Evolutionary conservation across 2,329 filamentous ascomycete genomes (phyloP).

Genomic region (Didymella sp.): DNA sequence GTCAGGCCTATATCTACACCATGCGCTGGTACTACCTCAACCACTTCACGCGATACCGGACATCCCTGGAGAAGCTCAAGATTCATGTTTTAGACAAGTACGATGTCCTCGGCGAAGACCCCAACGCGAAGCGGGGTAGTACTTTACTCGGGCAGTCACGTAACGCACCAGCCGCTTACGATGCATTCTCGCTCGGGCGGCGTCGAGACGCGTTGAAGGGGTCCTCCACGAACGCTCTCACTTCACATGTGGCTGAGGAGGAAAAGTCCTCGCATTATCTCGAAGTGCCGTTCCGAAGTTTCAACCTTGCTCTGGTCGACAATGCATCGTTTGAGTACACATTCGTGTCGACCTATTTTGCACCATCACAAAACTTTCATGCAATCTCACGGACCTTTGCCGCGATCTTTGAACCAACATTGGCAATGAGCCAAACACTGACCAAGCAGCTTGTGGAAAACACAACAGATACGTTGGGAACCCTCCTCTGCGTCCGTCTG

Average conservation of each 20-base stretch:
- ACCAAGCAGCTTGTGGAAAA: constrained; percentile 78
- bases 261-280: constrained; percentile 85
- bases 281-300: constrained; percentile 89
- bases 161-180: constrained; percentile 68
- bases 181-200: constrained; percentile 87
- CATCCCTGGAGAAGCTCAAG: constrained; percentile 82
- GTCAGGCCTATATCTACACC: constrained; percentile 93
- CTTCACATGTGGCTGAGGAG: constrained; percentile 90
- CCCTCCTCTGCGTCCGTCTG: constrained; percentile 88
- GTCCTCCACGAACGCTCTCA: constrained; percentile 75
- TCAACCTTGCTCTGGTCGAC: constrained; percentile 91
- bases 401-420: constrained; percentile 88
- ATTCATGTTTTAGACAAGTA: constrained; percentile 82
- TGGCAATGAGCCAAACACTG: constrained; percentile 78
- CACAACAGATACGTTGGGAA: constrained; percentile 82
- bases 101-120: constrained; percentile 82
- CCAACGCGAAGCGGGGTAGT: constrained; percentile 68
- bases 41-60: constrained; percentile 87
- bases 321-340: constrained; percentile 95
- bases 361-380: constrained; percentile 75
- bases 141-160: constrained; percentile 40
- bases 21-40: constrained; percentile 98
- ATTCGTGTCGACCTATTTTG: constrained; percentile 90
- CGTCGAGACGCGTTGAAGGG: constrained; percentile 82
- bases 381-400: constrained; percentile 82